These are phyloP conservation scores for Bryoglossum gracile DNA, from an alignment of 495 filamentous ascomycete species.

Conservation along the genomic window DNA sequence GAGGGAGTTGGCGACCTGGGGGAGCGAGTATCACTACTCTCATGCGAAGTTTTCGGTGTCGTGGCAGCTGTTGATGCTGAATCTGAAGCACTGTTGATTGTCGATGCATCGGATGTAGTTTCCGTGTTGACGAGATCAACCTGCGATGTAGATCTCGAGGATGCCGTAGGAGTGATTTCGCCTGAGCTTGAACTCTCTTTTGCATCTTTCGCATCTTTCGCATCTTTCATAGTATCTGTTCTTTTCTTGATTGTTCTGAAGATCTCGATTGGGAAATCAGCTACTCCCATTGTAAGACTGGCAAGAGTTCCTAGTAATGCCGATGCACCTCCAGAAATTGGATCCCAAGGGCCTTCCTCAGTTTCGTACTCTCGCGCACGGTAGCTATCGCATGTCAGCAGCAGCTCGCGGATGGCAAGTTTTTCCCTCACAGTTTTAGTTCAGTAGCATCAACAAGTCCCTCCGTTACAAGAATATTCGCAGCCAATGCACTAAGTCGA, in stretches of 20 bases:
- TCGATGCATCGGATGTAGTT: not conserved
- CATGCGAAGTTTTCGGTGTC: conserved; percentile 20
- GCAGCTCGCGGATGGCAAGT: not conserved
- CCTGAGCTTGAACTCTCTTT: not conserved
- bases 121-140: conserved; percentile 8
- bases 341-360: conserved; percentile 63
- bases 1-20: conserved; percentile 8
- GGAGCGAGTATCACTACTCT: conserved; percentile 18
- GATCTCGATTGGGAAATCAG: conserved; percentile 65
- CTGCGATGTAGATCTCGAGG: conserved; percentile 8
- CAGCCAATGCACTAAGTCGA: conserved; percentile 62
- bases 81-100: not conserved
- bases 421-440: conserved; percentile 55
- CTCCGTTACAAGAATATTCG: conserved; percentile 54
- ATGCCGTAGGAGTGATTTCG: conserved; percentile 2
- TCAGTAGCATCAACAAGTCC: conserved; percentile 54
- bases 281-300: conserved; percentile 71
- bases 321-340: conserved; percentile 62
- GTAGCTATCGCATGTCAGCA: conserved; percentile 40
- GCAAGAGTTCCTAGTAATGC: conserved; percentile 69
- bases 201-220: no score
- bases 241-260: conserved; percentile 41
- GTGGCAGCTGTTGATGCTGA: conserved; percentile 1
- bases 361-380: conserved; percentile 63
- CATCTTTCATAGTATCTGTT: conserved; percentile 5